Evolutionary conservation across 1,284 basidiomycete species (phyloP), one percentile per base, ranked within the genome.

Genomic region (Laetiporus sulphureus): DNA sequence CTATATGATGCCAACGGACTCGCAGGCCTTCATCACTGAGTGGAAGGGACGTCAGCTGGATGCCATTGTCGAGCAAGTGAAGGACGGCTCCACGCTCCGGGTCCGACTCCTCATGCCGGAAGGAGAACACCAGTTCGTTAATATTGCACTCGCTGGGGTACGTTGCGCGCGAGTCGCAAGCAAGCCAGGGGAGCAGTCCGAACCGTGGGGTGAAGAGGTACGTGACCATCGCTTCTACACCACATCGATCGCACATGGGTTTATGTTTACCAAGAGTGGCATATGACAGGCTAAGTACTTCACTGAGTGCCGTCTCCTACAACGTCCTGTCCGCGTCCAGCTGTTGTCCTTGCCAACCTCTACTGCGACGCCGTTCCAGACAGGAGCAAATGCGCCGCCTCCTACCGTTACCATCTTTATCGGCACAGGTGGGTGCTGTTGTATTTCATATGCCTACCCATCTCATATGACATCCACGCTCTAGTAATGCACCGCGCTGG

Each of bases 41-140:
- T 88, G 91, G 82, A 96, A 93, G 62, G 91, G 88, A 24, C 87
- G 91, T 61, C 69, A 79, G 8, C 69, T 98, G 47, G 91, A 97
- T 58, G 90, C 86, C 40, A 78, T 95, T 48, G 90, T 99, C 46
- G 95, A 99, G 65, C 84, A 90, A 63, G 92, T 98, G 42, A 79
- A 89, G 40, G 94, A 99, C 60, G 95, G 94, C 36, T 87, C 87
- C 31, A 94, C 91, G 38, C 70, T 98, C 27, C 87, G 94, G 23
- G 81, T 89, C 38, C 83, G 96, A 39, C 75, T 98, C 32, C 69
- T 97, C 36, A 78, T 98, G 65, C 85, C 91, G 24, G 81, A 91
- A 35, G 82, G 81, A 18, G 83, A 88, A 45, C 95, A 99, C 58
- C 92, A 94, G 66, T 71, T 92, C 48, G 72, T 83, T 59, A 93